Percentiles rank a stretch among this genome's conserved stretches.
These are phyloP conservation scores for Cyberlindnera mrakii DNA, from an alignment of 805 yeast genomes.

Conservation along the genomic window DNA sequence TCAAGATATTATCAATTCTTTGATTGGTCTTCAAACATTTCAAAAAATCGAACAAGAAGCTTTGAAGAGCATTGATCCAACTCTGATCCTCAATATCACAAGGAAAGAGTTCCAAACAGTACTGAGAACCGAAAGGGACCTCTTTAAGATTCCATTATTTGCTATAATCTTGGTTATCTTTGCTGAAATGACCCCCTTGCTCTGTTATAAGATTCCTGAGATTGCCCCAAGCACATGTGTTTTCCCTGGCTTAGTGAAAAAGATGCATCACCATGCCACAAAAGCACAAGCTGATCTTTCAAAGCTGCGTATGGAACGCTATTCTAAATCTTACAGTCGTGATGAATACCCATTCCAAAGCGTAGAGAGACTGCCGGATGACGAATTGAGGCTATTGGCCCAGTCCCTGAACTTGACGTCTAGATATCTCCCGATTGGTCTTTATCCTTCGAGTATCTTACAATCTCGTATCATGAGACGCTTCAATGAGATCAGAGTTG, in stretches of 20 bases:
- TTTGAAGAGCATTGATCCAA: constrained; percentile 19
- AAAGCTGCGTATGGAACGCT: constrained; percentile 11
- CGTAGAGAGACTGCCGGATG: constrained; percentile 39
- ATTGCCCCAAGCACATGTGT: constrained; percentile 55
- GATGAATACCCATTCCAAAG: constrained; percentile 32
- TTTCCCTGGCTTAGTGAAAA: constrained; percentile 33
- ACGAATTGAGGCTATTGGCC: constrained; percentile 32
- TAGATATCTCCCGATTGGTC: constrained; percentile 32
- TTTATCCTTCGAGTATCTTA: constrained; percentile 33
- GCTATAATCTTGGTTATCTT: constrained; percentile 40
- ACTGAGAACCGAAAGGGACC: constrained; percentile 37
- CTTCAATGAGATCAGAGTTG: constrained; percentile 42
- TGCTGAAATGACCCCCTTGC: constrained; percentile 47
- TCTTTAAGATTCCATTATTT: constrained; percentile 48
- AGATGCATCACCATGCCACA: constrained; percentile 26
- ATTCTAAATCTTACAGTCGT: constrained; percentile 8
- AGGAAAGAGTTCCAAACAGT: constrained; percentile 41
- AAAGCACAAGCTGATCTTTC: constrained; percentile 13
- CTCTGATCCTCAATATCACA: constrained; percentile 32
- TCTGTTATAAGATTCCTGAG: constrained; percentile 49
- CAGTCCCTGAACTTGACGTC: constrained; percentile 33
- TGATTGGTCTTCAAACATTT: constrained; percentile 28
- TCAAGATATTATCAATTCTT: constrained; percentile 30
- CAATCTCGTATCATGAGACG: constrained; percentile 32
- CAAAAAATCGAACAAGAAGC: constrained; percentile 32